Evolutionary conservation across 1,284 basidiomycete species (phyloP), one percentile per base, ranked within the genome.

Genomic region (Melanopsichium pennsylvanicum): DNA sequence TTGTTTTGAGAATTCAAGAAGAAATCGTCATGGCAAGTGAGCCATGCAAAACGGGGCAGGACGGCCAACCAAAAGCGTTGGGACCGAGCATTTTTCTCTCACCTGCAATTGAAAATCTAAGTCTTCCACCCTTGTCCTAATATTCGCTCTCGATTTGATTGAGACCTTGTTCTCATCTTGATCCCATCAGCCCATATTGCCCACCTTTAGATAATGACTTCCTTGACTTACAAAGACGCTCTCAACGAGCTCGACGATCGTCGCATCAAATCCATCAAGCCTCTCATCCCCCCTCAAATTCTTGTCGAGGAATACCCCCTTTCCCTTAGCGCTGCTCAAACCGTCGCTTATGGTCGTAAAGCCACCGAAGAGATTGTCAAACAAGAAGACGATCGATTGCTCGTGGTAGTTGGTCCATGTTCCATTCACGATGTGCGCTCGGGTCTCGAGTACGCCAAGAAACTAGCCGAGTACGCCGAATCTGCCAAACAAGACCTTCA

Each of bases 391-490:
- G 78, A 80, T 49, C 71, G 78, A n/a, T 52, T 80, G 18, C 60
- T 80, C 43, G 78, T 79, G 13, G 58, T 80, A 16, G 74, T 79
- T 11, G 78, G 78, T 5, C 78, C 78, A 10, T 80, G 78, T 54
- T 79, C 78, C 10, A 74, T 81, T 31, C 79, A 81, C 50, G 78
- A 81, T 46, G 77, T 78, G 27, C 61, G 67, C 1, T 73, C 77
- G 5, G 79, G 75, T 0, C 49, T 81, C 33, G 78, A 81, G 41
- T 81, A 81, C 40, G 77, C 66, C 3, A 33, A 39, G 23, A 85
- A 89, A 61, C 86, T 97, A 52, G 87, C 86, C 52, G 86, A 84
- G 37, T 97, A 97, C 81, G 90, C 93, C 8, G 88, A 92, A 36
- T 80, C 83, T 16, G 88, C 90, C 27, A 88, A 88, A 79, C 88